A percentile compares a stretch with the other conserved stretches of the same genome.
These are phyloP conservation scores for Clohesyomyces aquaticus DNA, from an alignment of 495 filamentous ascomycete species.

Conservation along the genomic window DNA sequence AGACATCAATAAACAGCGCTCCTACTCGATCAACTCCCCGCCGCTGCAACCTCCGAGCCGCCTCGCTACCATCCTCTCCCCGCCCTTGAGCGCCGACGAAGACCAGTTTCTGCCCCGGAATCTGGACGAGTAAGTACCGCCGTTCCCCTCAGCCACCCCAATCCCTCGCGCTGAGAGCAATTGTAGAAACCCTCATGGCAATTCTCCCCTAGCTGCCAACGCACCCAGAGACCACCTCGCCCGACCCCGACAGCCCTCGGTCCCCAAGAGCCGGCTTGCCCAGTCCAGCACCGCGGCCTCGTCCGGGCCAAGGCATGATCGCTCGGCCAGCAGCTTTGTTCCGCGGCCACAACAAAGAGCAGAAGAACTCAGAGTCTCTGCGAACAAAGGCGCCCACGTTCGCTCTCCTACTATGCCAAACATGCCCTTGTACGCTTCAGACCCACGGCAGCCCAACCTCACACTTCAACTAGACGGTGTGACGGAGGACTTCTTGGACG, in stretches of 20 bases:
- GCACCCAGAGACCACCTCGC: constrained; percentile 21
- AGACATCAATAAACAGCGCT: constrained; percentile 28
- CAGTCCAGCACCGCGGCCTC: constrained; percentile 6
- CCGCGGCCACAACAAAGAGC: constrained; percentile 18
- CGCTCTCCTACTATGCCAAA: constrained; percentile 41
- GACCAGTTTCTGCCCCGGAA: constrained; percentile 39
- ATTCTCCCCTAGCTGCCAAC: constrained; percentile 27
- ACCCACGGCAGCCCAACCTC: constrained; percentile 33
- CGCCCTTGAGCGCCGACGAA: constrained; percentile 21
- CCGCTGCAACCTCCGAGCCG: constrained; percentile 16
- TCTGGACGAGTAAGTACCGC: constrained; percentile 41
- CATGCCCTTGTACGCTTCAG: constrained; percentile 46
- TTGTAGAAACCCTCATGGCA: constrained; percentile 36
- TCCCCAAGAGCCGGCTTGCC: constrained; percentile 17
- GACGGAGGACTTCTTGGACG: constrained; percentile 38
- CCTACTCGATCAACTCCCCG: constrained; percentile 31
- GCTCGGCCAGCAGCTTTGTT: constrained; percentile 30
- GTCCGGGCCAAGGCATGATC: constrained; percentile 22
- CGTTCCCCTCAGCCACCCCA: background rate
- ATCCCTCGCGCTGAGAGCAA: constrained; percentile 12
- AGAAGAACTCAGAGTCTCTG: constrained; percentile 14
- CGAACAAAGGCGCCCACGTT: constrained; percentile 27
- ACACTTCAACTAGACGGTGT: constrained; percentile 44
- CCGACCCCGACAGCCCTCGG: background rate
- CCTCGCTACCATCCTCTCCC: constrained; percentile 27